phyloP scores from a whole-genome alignment of 768 basidiomycete species.

The Amanita thiersii region DNA sequence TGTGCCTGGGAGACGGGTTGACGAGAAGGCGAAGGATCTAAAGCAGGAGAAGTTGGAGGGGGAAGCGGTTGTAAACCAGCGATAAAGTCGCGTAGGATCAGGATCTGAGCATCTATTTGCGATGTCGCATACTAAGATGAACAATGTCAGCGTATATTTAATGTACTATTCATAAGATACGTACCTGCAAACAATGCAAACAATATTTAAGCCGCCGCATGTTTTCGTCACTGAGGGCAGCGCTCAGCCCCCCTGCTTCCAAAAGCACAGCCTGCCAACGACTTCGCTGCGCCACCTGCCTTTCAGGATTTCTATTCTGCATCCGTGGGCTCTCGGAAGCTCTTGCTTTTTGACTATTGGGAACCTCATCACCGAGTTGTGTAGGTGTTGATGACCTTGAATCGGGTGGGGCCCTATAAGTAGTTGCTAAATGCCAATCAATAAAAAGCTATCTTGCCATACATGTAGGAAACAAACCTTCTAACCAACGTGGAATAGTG shows the following conservation, averaged over 20 bases:
- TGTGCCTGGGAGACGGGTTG: slow-evolving; percentile 34
- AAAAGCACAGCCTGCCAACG: slow-evolving; percentile 79
- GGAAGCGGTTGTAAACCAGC: slow-evolving; percentile 53
- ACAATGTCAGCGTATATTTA: slow-evolving; percentile 3
- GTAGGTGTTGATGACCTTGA: slow-evolving; percentile 19
- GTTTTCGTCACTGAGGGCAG: slow-evolving; percentile 85
- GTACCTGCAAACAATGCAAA: slow-evolving; percentile 79
- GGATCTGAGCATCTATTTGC: slow-evolving; percentile 83
- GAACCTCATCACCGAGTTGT: slow-evolving; percentile 11
- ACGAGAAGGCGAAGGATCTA: slow-evolving; percentile 8
- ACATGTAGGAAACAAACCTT: slow-evolving; percentile 19
- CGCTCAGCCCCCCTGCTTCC: slow-evolving; percentile 83
- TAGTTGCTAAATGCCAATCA: too few relatives aligned
- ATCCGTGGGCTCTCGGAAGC: slow-evolving; percentile 6
- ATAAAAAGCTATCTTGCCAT: slow-evolving; percentile 1
- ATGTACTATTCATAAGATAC: slow-evolving; percentile 16
- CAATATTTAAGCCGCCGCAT: slow-evolving; percentile 83
- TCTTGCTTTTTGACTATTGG: slow-evolving; percentile 2
- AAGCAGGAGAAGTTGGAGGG: slow-evolving; percentile 19
- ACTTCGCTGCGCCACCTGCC: slow-evolving; percentile 64
- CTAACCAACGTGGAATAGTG: slow-evolving; percentile 26
- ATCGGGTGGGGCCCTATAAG: slow-evolving; percentile 22
- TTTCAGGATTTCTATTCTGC: slow-evolving; percentile 17
- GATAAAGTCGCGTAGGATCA: slow-evolving; percentile 78
- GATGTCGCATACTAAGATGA: slow-evolving; percentile 66